These are phyloP conservation scores for Daldinia caldariorum DNA, from an alignment of 495 filamentous ascomycete species.

Conservation along the genomic window DNA sequence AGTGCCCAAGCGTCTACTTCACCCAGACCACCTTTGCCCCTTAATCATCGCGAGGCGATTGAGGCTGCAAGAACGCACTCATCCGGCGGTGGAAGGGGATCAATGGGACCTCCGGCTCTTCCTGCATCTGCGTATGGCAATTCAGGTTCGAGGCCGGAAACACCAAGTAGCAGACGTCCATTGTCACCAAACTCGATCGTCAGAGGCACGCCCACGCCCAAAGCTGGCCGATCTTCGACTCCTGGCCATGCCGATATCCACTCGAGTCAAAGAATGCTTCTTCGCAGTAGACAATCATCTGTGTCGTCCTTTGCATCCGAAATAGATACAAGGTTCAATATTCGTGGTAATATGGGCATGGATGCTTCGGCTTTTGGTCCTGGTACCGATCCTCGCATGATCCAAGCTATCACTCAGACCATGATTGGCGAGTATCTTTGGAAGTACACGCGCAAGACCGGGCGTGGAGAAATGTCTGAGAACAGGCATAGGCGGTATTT, in stretches of 20 bases:
- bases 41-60: slow-evolving; percentile 84
- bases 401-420: slow-evolving; percentile 98
- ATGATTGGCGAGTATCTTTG: slow-evolving; percentile 99
- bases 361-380: slow-evolving; percentile 68
- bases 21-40: slow-evolving; percentile 75
- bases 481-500: slow-evolving; percentile 95
- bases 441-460: slow-evolving; percentile 96
- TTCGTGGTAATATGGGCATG: slow-evolving; percentile 65
- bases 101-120: slow-evolving; percentile 87
- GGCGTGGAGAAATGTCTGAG: slow-evolving; percentile 83
- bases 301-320: slow-evolving; percentile 96
- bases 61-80: slow-evolving; percentile 72
- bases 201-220: slow-evolving; percentile 54
- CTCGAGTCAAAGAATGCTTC: slow-evolving; percentile 51
- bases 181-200: slow-evolving; percentile 51
- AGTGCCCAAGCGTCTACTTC: slow-evolving; percentile 60
- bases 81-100: slow-evolving; percentile 55
- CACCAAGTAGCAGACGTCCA: slow-evolving; percentile 64
- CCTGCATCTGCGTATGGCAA: slow-evolving; percentile 80
- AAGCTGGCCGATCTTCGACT: slow-evolving; percentile 46
- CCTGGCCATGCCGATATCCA: slow-evolving; percentile 53
- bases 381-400: slow-evolving; percentile 94
- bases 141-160: slow-evolving; percentile 69
- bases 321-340: slow-evolving; percentile 88
- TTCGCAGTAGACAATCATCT: slow-evolving; percentile 74